Conservation (phyloP, 306 rosid genomes). For the Prunus mongolica region DNA sequence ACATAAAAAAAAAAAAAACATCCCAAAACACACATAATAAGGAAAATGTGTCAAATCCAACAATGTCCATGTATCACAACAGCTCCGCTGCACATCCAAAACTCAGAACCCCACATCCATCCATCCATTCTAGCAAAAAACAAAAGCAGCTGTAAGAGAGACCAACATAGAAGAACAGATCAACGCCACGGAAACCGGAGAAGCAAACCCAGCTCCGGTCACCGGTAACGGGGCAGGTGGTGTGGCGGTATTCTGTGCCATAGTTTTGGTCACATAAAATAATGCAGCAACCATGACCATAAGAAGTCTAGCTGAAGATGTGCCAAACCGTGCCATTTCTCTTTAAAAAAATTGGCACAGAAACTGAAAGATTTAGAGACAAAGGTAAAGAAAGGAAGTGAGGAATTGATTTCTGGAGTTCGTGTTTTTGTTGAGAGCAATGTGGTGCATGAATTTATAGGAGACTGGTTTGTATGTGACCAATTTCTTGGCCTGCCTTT, state of each 20-base stretch:
- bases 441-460: slow-evolving; percentile 31
- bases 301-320: slow-evolving; percentile 16
- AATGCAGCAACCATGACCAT: slow-evolving; percentile 25
- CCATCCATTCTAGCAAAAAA: slow-evolving; percentile 9
- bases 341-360: not conserved
- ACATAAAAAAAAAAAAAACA: not conserved
- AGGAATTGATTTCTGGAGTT: not conserved
- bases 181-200: slow-evolving; percentile 32
- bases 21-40: not conserved
- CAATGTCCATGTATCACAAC: not conserved
- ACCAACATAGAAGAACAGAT: slow-evolving; percentile 33
- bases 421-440: not conserved
- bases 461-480: slow-evolving; percentile 14
- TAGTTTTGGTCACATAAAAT: slow-evolving; percentile 21
- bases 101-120: slow-evolving; percentile 13
- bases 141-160: slow-evolving; percentile 41
- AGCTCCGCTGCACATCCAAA: not conserved
- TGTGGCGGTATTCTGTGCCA: slow-evolving; percentile 33
- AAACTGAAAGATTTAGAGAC: not conserved
- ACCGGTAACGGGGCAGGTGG: slow-evolving; percentile 49
- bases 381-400: not conserved
- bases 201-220: slow-evolving; percentile 48
- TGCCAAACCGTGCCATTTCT: slow-evolving; percentile 39
- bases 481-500: slow-evolving; percentile 3
- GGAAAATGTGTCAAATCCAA: not conserved